Evolutionary conservation across 257 asterid species (phyloP).

Genomic region (Ligustrum vulgare): DNA sequence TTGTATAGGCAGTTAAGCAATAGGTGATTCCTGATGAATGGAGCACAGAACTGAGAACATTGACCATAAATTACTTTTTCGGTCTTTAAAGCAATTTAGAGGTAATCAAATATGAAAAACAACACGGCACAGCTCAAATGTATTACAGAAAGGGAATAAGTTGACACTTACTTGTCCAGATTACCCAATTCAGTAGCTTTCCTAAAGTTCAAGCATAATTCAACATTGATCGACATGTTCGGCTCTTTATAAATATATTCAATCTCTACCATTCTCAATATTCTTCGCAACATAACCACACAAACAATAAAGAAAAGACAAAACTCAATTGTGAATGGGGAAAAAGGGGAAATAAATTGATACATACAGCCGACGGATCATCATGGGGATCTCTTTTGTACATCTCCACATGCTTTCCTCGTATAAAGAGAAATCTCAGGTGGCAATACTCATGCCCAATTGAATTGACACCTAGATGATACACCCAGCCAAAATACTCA

Average conservation of each 20-base stretch:
- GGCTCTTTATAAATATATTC: background rate
- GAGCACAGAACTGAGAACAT: background rate
- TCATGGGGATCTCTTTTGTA: conserved; percentile 75
- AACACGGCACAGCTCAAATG: conserved; percentile 4
- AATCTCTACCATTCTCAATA: background rate
- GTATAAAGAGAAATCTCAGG: conserved; percentile 59
- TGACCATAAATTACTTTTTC: background rate
- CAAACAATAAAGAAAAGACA: background rate
- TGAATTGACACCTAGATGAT: conserved; percentile 72
- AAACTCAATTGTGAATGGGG: background rate
- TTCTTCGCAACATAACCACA: background rate
- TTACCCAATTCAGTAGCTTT: background rate
- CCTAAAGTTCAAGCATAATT: background rate
- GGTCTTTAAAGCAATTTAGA: conserved; percentile 4
- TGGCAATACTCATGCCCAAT: conserved; percentile 79
- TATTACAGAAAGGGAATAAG: background rate
- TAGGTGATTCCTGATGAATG: conserved; percentile 6
- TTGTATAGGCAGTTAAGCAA: background rate
- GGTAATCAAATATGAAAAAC: conserved; percentile 9
- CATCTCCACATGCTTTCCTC: conserved; percentile 70
- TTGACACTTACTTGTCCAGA: conserved; percentile 1
- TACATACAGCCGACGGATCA: conserved; percentile 64
- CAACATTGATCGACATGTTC: background rate
- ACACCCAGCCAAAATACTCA: conserved; percentile 79
- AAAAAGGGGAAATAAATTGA: background rate